Base-by-base conservation (phyloP, 495 filamentous ascomycete species). In the Xylaria telfairii region DNA sequence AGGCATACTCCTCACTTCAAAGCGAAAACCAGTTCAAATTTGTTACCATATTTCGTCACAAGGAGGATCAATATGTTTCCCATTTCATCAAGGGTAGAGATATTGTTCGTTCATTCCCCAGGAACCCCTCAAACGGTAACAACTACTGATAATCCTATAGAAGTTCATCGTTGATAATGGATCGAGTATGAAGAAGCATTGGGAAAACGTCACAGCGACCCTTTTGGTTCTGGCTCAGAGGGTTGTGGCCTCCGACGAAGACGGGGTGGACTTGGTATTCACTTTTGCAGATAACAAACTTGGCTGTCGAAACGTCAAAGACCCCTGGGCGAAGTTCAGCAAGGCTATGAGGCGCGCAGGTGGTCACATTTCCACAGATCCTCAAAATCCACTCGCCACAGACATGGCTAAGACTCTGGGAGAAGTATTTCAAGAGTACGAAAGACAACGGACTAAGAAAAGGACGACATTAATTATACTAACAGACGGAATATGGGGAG, bases 91-190 rank as follows among this genome's bases (percentile, higher is more conserved):
- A 56, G 6, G 53, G 17, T 15, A 17, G 53, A 4, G 53, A 56
- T 28, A 34, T 56, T 19, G 53, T 56, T 17, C 26, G 53, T 32
- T 6, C 53, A 32, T 24, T 32, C 28, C 30, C 4, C n/a, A 34
- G 6, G 10, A 12, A 24, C 32, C 53, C 53, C 28, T n/a, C 6
- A 15, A 4, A 12, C 0, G 7, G 13, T 7, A 2, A n/a, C 19
- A 8, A 28, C 9, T 17, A 12, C 53, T 56, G 32, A 56, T 34
- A 17, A 30, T 32, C 7, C 53, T 34, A 17, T n/a, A 56, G 53
- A 56, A 56, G 9, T 56, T 56, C 53, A 56, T 56, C 26, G 28
- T 56, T 13, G 53, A 56, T 34, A 32, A 56, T 17, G 53, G 53
- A 10, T 32, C 53, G 15, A 56, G 53, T 32, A 56, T 56, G 53